Base-by-base conservation (phyloP, 306 rosid species). In the Styphnolobium japonicum region DNA sequence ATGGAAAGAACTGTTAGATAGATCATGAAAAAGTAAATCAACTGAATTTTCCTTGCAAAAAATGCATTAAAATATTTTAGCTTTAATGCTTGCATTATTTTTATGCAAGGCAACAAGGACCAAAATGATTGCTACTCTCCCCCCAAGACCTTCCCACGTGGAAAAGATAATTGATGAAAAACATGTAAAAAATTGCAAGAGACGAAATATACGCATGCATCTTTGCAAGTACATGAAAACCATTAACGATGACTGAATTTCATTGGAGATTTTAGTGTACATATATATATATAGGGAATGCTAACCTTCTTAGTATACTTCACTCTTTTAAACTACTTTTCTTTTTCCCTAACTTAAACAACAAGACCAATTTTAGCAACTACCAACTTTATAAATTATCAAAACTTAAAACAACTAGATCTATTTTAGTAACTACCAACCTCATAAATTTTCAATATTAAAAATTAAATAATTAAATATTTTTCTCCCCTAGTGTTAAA, bases 1-100 rank as follows among this genome's bases (percentile, higher is more conserved):
- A 79, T 76, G 34, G 92, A 89, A 37, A 82, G 75, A 75, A 82
- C 93, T 88, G 91, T 82, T 78, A 73, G 82, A 73, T 43, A 65
- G 25, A 73, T 45, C 72, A 69, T 63, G 40, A 43, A 73, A 58
- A 70, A 49, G 69, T 18, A 73, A 83, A 84, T 65, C 55, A 45
- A 65, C 52, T 25, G 33, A 67, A 21, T 7, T 42, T 6, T 37
- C 23, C 27, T 40, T 65, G 39, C 39, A 67, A 33, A 74, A 56
- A 5, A 23, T 43, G 31, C 40, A 57, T 22, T 2, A 49, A 8
- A 43, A 16, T 25, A 37, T 19, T 68, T 22, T 27, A 60, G 81
- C n/a, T 73, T 51, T 34, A 16, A 10, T 18, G 33, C 43, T 25
- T 37, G n/a, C n/a, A n/a, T n/a, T n/a, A n/a, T n/a, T n/a, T n/a